Conservation (phyloP, 1,284 basidiomycete species). For the Cryptococcus sp. region DNA sequence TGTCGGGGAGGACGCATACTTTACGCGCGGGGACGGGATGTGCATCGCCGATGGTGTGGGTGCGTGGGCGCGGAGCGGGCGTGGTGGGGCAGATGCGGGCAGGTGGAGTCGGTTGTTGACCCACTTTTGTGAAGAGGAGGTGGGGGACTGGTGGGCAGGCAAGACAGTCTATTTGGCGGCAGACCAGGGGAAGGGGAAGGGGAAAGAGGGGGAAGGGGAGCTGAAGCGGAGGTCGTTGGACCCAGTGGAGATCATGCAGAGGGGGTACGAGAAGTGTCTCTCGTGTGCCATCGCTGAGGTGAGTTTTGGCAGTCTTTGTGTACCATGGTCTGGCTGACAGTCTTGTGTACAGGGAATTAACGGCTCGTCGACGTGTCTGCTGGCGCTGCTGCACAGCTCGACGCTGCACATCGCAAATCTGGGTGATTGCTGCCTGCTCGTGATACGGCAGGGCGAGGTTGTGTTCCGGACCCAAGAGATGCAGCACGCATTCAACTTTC, state of each 20-base stretch:
- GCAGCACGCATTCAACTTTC: conserved; percentile 95
- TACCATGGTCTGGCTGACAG: background rate
- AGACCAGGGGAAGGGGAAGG: background rate
- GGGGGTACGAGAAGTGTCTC: conserved; percentile 56
- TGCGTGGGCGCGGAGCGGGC: conserved; percentile 42
- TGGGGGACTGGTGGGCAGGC: conserved; percentile 42
- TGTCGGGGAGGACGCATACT: conserved; percentile 51
- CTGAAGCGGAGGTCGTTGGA: conserved; percentile 44
- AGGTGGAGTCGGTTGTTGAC: conserved; percentile 46
- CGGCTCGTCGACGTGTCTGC: conserved; percentile 57
- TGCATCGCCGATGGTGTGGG: conserved; percentile 52
- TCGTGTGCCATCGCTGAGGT: conserved; percentile 51
- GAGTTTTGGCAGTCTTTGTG: conserved; percentile 9
- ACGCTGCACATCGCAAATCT: conserved; percentile 85
- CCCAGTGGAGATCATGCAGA: conserved; percentile 59
- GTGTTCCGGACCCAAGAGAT: conserved; percentile 89
- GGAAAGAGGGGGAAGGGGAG: conserved; percentile 4
- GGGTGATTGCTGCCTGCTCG: conserved; percentile 85
- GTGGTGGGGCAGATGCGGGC: conserved; percentile 43
- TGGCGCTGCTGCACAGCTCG: conserved; percentile 62
- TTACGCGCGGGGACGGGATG: conserved; percentile 42
- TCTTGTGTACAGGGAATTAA: conserved; percentile 50
- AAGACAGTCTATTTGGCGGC: conserved; percentile 32
- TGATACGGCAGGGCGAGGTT: conserved; percentile 72
- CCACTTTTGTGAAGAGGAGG: conserved; percentile 47